Conservation (phyloP, 306 rosid genomes). For the Pyrus pyrifolia region DNA sequence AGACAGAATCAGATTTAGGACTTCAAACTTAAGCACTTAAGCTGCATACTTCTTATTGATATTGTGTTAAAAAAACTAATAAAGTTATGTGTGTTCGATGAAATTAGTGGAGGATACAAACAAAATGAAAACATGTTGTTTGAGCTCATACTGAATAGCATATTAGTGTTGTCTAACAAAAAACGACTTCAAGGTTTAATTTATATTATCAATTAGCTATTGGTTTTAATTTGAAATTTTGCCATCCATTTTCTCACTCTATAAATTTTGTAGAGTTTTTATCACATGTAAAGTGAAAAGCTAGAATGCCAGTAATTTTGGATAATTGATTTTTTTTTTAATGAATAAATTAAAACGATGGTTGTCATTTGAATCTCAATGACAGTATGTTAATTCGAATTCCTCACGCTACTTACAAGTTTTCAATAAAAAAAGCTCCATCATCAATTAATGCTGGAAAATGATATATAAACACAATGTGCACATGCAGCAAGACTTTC, state of each 20-base stretch:
- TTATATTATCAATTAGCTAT: too few relatives aligned
- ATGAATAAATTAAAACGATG: not conserved
- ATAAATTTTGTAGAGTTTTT: too few relatives aligned
- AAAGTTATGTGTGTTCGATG: too few relatives aligned
- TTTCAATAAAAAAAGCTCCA: not conserved
- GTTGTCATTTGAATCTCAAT: too few relatives aligned
- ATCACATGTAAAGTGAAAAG: too few relatives aligned
- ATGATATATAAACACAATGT: not conserved
- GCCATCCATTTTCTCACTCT: too few relatives aligned
- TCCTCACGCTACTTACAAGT: not conserved
- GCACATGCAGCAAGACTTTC: not conserved
- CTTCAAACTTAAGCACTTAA: too few relatives aligned
- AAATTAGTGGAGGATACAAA: not conserved
- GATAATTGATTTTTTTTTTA: not conserved
- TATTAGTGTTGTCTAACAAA: not conserved
- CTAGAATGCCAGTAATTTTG: not conserved
- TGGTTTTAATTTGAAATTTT: not conserved
- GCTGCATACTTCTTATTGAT: too few relatives aligned
- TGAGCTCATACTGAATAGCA: not conserved
- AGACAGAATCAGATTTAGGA: too few relatives aligned
- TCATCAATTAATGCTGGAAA: not conserved
- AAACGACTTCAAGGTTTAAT: not conserved
- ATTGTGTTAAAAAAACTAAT: too few relatives aligned
- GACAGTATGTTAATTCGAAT: not conserved
- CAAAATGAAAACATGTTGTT: not conserved